Conservation (phyloP, 202 grass and related monocot genomes). For the Elaeis oleifera region DNA sequence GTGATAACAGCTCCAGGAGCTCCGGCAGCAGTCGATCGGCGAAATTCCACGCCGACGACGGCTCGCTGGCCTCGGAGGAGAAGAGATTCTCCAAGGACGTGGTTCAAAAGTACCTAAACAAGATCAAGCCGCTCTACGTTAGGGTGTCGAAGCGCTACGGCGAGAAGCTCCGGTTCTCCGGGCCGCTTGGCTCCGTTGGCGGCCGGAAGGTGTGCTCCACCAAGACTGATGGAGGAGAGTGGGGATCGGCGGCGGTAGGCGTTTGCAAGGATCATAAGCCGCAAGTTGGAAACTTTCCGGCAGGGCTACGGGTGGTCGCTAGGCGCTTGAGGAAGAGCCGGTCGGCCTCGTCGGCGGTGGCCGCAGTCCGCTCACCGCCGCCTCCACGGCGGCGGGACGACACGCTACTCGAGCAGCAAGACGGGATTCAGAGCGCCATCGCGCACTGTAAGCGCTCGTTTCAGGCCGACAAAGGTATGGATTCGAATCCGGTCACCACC, state of each 20-base stretch:
- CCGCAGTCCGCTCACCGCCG: neutral
- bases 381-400: slow-evolving; percentile 42
- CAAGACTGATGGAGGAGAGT: neutral
- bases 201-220: slow-evolving; percentile 1
- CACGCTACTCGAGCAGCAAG: slow-evolving; percentile 64
- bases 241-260: neutral
- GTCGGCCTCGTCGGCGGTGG: slow-evolving; percentile 35
- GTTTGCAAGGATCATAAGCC: neutral
- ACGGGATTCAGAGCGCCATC: slow-evolving; percentile 83
- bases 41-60: slow-evolving; percentile 30
- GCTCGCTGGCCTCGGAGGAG: neutral
- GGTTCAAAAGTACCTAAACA: slow-evolving; percentile 59
- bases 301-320: slow-evolving; percentile 9
- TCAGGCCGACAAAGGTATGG: slow-evolving; percentile 39
- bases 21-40: slow-evolving; percentile 27
- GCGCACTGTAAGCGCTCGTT: slow-evolving; percentile 80
- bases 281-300: slow-evolving; percentile 1
- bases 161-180: slow-evolving; percentile 14
- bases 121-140: slow-evolving; percentile 46
- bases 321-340: slow-evolving; percentile 47
- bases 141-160: slow-evolving; percentile 23
- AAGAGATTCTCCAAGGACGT: slow-evolving; percentile 24
- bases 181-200: neutral
- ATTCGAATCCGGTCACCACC: too few species aligned
- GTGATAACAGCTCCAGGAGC: slow-evolving; percentile 53